Evolutionary conservation across 106 monocot species (phyloP).

Genomic region (Amphibolis antarctica): DNA sequence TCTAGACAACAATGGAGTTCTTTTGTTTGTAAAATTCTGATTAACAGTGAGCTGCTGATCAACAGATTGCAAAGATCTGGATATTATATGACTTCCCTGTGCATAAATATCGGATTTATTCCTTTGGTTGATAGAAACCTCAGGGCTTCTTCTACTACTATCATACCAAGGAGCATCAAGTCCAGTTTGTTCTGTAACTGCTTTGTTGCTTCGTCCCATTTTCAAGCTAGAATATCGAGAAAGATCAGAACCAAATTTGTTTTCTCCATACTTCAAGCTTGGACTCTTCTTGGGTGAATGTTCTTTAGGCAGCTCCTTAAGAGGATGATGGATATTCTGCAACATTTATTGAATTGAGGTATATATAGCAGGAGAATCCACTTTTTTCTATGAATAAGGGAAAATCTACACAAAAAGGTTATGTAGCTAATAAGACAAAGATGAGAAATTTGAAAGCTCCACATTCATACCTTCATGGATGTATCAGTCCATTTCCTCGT

Average conservation of each 20-base stretch:
- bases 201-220: constrained; percentile 14
- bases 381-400: too few species aligned
- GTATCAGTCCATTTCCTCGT: constrained; percentile 40
- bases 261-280: constrained; percentile 14
- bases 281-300: constrained; percentile 26
- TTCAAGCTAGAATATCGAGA: constrained; percentile 14
- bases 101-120: constrained; percentile 28
- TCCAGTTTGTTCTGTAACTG: constrained; percentile 20
- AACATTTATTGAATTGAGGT: constrained; percentile 5
- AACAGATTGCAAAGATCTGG: constrained; percentile 14
- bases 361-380: background rate
- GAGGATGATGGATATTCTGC: constrained; percentile 31
- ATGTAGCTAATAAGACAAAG: background rate
- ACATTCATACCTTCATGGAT: constrained; percentile 22
- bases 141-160: constrained; percentile 6
- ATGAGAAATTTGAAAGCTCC: background rate
- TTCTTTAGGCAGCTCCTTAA: constrained; percentile 21
- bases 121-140: constrained; percentile 9
- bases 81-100: constrained; percentile 9
- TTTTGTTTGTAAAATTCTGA: constrained; percentile 12
- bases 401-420: background rate
- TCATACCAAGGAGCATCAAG: constrained; percentile 24
- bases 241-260: constrained; percentile 18
- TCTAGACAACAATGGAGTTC: constrained; percentile 10
- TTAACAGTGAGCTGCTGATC: constrained; percentile 11